A percentile compares a stretch with the other conserved stretches of the same genome.
Conservation (phyloP, 148 eudicot species). For the Gaultheria prostrata region DNA sequence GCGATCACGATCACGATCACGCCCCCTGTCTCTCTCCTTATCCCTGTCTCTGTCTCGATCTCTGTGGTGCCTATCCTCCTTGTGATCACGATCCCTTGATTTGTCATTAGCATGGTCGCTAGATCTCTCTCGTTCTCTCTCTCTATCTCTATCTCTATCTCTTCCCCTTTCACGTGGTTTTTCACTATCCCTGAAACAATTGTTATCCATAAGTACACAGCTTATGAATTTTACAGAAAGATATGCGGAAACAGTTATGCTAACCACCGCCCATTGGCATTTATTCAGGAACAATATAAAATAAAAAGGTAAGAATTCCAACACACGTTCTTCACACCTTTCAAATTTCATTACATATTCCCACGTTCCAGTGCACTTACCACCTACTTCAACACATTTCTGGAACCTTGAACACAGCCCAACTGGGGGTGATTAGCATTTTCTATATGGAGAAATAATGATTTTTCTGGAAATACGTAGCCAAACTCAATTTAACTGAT, state of each 20-base stretch:
- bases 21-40: constrained; percentile 51
- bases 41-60: constrained; percentile 80
- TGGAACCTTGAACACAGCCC: too few relatives aligned
- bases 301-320: too few relatives aligned
- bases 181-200: constrained; percentile 69
- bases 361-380: too few relatives aligned
- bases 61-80: constrained; percentile 85
- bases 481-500: neutral
- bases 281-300: neutral
- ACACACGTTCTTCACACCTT: too few relatives aligned
- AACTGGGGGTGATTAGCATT: too few relatives aligned
- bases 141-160: constrained; percentile 85
- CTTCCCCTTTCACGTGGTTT: constrained; percentile 85
- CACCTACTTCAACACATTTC: too few relatives aligned
- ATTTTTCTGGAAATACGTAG: neutral
- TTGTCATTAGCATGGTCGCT: constrained; percentile 81
- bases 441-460: neutral
- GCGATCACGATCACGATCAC: constrained; percentile 53
- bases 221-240: constrained; percentile 59
- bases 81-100: constrained; percentile 82
- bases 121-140: constrained; percentile 66
- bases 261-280: constrained; percentile 33
- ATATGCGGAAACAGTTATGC: neutral
- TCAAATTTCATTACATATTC: too few relatives aligned
- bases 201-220: constrained; percentile 20